Percentiles rank a stretch among this genome's conserved stretches.
phyloP scores from a whole-genome alignment of 1,139 yeast species.

The Suhomyces bokatorum region DNA sequence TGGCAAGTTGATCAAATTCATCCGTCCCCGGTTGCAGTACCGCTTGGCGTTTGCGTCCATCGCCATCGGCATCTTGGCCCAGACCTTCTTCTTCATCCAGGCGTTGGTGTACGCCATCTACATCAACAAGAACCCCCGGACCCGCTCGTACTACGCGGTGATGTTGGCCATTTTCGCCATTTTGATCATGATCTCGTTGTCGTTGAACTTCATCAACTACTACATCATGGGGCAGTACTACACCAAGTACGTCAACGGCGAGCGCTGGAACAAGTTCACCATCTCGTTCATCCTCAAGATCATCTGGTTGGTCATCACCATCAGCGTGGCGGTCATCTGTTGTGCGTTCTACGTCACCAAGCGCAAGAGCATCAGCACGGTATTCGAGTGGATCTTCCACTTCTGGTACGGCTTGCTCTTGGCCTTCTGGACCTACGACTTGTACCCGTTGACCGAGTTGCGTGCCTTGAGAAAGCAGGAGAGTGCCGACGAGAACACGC shows the following conservation, averaged over 20 bases:
- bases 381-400: conserved; percentile 38
- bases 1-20: conserved; percentile 33
- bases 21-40: conserved; percentile 28
- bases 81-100: conserved; percentile 27
- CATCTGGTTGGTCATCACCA: conserved; percentile 32
- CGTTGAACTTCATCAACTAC: conserved; percentile 32
- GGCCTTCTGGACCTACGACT: conserved; percentile 40
- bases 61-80: conserved; percentile 27
- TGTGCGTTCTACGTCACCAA: conserved; percentile 30
- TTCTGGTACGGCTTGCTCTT: conserved; percentile 39
- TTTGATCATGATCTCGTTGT: conserved; percentile 20
- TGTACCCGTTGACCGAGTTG: conserved; percentile 35
- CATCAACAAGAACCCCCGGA: conserved; percentile 20
- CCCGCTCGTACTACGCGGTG: conserved; percentile 26
- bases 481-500: conserved; percentile 9
- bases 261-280: conserved; percentile 33
- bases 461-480: conserved; percentile 17
- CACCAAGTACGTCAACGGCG: conserved; percentile 32
- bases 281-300: conserved; percentile 34
- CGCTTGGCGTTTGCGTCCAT: conserved; percentile 31
- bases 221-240: conserved; percentile 37
- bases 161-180: conserved; percentile 31
- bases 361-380: conserved; percentile 22
- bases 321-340: conserved; percentile 28
- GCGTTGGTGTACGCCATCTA: conserved; percentile 25